Base-by-base conservation (phyloP, 1,284 basidiomycete genomes). In the Volvariella volvacea region DNA sequence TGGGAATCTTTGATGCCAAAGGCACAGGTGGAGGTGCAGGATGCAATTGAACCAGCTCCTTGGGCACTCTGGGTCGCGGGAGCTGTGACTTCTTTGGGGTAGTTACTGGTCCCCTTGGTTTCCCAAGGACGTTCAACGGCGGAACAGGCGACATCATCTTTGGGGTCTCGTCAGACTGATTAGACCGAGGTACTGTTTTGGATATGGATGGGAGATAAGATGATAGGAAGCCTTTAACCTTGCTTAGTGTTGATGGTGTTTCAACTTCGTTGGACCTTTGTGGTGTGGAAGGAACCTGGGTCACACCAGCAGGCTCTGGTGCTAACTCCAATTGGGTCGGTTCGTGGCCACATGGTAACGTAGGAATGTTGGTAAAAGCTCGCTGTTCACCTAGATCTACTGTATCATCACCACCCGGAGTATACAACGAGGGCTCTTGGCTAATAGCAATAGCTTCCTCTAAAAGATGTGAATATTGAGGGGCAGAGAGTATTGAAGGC, bases 1-100 rank as follows among this genome's bases (percentile, higher is more conserved):
- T 61, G 0, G 74, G 75, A 15, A 76, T 69, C 59, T 63, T 60
- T 4, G 70, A 71, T 3, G 67, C 61, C 31, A 67, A 66, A 22
- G 61, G 64, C 21, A 49, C 41, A 1, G 63, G 65, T 6, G 56
- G 47, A 0, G 74, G 71, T 1, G 73, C 71, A 15, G 71, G 76
- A 22, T 79, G 67, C 8, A 86, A 67, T 6, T 70, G 59, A 2
- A 87, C 80, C 9, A 78, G 65, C 17, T 84, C 80, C 59, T 78
- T 87, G 0, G 81, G 83, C 46, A 70, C 73, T 3, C 62, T 58
- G 0, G 60, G 50, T 49, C 66, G 71, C 0, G 72, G 65, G 6
- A 62, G 49, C 0, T 70, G 70, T 39, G 71, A 74, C 15, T 75
- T 67, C 1, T 62, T 68, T 3, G 83, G 84, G 1, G 83, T 86